These are phyloP conservation scores for Xylaria multiplex DNA, from an alignment of 2,329 filamentous ascomycete species.

Conservation along the genomic window DNA sequence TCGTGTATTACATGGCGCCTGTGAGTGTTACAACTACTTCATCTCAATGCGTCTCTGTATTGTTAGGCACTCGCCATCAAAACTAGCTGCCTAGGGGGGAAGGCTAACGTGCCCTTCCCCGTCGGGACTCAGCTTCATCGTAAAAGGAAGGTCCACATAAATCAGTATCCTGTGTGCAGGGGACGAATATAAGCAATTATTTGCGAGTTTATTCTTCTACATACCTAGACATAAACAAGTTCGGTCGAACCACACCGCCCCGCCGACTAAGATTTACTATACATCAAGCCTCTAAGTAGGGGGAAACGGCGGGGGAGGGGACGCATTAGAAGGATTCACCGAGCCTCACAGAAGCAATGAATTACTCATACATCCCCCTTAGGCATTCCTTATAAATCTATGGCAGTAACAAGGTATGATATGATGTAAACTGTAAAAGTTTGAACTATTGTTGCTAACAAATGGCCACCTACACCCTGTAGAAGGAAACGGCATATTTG, in stretches of 20 bases:
- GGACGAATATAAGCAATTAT: background rate
- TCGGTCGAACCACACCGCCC: slow-evolving; percentile 21
- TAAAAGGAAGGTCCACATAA: slow-evolving; percentile 24
- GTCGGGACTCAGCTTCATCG: slow-evolving; percentile 13
- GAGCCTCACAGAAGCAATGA: slow-evolving; percentile 14
- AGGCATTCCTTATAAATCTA: background rate
- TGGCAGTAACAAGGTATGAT: background rate
- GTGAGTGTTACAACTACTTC: background rate
- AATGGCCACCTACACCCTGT: background rate
- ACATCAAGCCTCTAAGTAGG: background rate
- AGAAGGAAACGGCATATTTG: background rate
- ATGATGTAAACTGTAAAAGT: background rate
- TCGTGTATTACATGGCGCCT: background rate
- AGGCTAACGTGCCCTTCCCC: slow-evolving; percentile 6
- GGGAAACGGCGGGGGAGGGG: slow-evolving; percentile 27
- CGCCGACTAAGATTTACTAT: background rate
- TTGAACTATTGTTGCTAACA: background rate
- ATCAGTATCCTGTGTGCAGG: slow-evolving; percentile 7
- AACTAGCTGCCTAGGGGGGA: background rate
- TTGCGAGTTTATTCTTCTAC: background rate
- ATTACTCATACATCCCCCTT: background rate
- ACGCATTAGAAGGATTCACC: slow-evolving; percentile 10
- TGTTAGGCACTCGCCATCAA: background rate
- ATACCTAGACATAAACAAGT: background rate
- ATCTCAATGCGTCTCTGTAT: slow-evolving; percentile 1